These are phyloP conservation scores for Trichoderma breve DNA, from an alignment of 2,329 filamentous ascomycete species.

Conservation along the genomic window DNA sequence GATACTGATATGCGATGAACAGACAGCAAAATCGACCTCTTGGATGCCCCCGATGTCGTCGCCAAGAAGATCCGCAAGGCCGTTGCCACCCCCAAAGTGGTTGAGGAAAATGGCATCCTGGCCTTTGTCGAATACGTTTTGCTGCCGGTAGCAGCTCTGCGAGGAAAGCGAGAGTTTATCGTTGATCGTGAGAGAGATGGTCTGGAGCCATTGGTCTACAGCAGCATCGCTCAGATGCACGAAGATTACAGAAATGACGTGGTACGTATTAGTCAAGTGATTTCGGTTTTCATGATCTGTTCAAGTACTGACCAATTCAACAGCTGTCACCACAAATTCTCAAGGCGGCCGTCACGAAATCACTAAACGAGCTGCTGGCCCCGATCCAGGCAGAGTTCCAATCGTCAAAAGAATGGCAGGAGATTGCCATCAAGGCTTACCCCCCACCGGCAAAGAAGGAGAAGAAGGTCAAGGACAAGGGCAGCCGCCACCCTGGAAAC, in stretches of 20 bases:
- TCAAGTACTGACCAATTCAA: not conserved
- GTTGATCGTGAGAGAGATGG: slow-evolving; percentile 65
- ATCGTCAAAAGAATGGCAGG: slow-evolving; percentile 73
- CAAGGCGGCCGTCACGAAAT: slow-evolving; percentile 78
- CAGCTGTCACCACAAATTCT: slow-evolving; percentile 77
- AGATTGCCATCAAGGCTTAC: slow-evolving; percentile 70
- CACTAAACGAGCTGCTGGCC: slow-evolving; percentile 68
- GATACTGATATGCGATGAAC: slow-evolving; percentile 26
- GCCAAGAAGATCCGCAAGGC: slow-evolving; percentile 85
- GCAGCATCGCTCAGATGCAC: slow-evolving; percentile 69
- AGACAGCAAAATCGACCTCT: slow-evolving; percentile 89
- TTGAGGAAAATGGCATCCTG: slow-evolving; percentile 84
- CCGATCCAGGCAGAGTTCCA: slow-evolving; percentile 76
- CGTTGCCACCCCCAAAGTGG: slow-evolving; percentile 68
- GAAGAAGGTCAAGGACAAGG: slow-evolving; percentile 76
- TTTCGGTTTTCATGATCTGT: not conserved
- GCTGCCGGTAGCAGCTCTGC: slow-evolving; percentile 70
- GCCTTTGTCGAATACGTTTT: slow-evolving; percentile 85
- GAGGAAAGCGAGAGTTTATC: slow-evolving; percentile 60
- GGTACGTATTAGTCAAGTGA: slow-evolving; percentile 47
- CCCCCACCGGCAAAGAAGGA: slow-evolving; percentile 69
- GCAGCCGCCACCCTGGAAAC: slow-evolving; percentile 60
- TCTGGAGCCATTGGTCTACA: slow-evolving; percentile 74
- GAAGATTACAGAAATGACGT: slow-evolving; percentile 78
- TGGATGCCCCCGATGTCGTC: slow-evolving; percentile 73